Base-by-base conservation (phyloP, 441 rosid genomes). In the Gossypium gossypioides region DNA sequence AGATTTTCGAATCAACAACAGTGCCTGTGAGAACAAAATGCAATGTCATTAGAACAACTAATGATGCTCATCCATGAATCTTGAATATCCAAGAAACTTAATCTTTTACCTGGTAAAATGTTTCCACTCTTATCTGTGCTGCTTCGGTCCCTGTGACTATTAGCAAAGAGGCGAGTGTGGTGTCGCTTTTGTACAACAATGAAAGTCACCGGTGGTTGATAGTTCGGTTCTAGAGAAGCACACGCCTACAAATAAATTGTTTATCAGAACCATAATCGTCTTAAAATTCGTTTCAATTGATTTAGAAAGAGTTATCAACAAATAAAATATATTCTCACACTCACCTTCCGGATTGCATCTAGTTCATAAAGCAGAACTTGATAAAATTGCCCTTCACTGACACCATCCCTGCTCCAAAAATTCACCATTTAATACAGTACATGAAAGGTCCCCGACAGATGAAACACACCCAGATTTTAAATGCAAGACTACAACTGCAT, bases 361-460 rank as follows among this genome's bases (percentile, higher is more conserved):
- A 94, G 79, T 76, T 94, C 99, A 56, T 92, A 92, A 52, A 94
- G 90, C 76, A 94, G 81, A 80, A 90, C 93, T 86, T 94, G 99
- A 88, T 94, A 92, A 78, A 94, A 94, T 44, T 94, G 97, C 19
- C 99, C 99, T 87, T 94, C 99, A 46, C 97, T 92, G 51, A 94
- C 99, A 51, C 99, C 97, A 79, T 94, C 99, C 83, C 99, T 94
- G 85, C 10, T 8, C n/a, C 12, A 74, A 42, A 50, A 13, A 59
- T 42, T 60, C 32, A 29, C n/a, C 37, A 13, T 5, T 73, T 63
- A 55, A 6, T 46, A 73, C 24, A 21, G 50, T n/a, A 48, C n/a
- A 37, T 42, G 32, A 68, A 54, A 46, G 61, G 50, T 60, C 57
- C 2, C 13, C 2, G 10, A 24, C 15, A 9, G 40, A 29, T 15